Base-by-base conservation (phyloP, 108 stramenopile species). In the Nitzschia inconspicua region DNA sequence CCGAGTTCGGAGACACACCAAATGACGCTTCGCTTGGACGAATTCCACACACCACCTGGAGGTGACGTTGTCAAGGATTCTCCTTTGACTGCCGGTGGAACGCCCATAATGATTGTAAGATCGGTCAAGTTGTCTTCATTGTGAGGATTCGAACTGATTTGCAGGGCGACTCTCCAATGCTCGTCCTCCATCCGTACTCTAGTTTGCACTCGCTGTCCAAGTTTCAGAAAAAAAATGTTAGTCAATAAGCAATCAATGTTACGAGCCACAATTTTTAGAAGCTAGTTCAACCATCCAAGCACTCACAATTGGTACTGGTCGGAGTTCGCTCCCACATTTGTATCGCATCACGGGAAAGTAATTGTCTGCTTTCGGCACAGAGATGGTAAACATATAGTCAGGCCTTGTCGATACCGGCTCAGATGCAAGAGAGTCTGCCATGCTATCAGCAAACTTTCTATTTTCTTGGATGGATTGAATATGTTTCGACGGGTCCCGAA, bases 301-400 rank as follows among this genome's bases (percentile, higher is more conserved):
- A 86, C 88, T 84, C 72, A 90, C 88, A 64, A 93, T 85, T 5
- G 91, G 91, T 9, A 93, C 88, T 18, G 91, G 91, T 40, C 87
- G 79, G 29, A 93, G 77, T 20, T 81, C 73, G 32, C 32, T 56
- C 16, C 60, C 59, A 67, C 91, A 93, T 50, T 89, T 89, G 61
- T 93, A 93, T 46, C 83, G 63, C 42, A 93, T 68, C 3, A 93
- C 78, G 2, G 91, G 91, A 53, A 85, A 85, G 57, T 88, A 93
- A 39, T 79, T 79, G 11, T 86, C 81, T 29, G 75, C 75, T 41
- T 78, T 78, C 6, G 91, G 91, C 2, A 89, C 70, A 8, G 76
- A 72, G 10, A 93, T 63, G 1, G 73, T 72, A 51, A 77, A 86
- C 37, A 66, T 73, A 29, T 71, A 48, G 27, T 78, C 73, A 9